These are phyloP conservation scores for Chlamydomonas sphaeroides DNA, from an alignment of 139 green algal genomes.

Conservation along the genomic window DNA sequence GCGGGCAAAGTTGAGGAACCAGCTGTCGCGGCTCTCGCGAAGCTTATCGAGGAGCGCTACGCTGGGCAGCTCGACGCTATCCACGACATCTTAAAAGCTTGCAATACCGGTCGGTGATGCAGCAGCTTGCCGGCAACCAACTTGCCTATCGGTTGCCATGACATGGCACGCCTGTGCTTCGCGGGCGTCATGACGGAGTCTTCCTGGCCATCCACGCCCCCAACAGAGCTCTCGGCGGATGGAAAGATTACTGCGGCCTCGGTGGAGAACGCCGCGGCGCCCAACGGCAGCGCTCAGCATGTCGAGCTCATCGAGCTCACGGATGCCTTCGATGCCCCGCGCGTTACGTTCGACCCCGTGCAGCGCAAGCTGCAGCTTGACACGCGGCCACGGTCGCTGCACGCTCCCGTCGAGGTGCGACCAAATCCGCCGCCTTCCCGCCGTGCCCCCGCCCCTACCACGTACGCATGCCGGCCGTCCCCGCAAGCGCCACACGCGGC, in stretches of 20 bases:
- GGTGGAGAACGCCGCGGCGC: neutral
- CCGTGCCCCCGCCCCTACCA: too few species aligned
- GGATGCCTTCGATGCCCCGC: constrained; percentile 68
- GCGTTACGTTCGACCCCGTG: constrained; percentile 72
- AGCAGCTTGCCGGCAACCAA: too few species aligned
- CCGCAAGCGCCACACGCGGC: too few species aligned
- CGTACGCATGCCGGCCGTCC: too few species aligned
- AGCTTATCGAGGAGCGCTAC: constrained; percentile 25
- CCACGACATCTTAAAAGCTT: neutral
- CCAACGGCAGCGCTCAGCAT: neutral
- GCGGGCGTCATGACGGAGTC: too few species aligned
- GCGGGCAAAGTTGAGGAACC: constrained; percentile 13
- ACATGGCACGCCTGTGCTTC: too few species aligned
- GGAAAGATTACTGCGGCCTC: constrained; percentile 13
- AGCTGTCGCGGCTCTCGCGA: constrained; percentile 4
- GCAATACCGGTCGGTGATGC: constrained; percentile 7
- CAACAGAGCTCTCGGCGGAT: constrained; percentile 21
- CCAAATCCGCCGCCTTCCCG: too few species aligned
- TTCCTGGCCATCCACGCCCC: too few species aligned
- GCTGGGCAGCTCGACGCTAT: constrained; percentile 18
- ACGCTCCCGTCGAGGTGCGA: constrained; percentile 43
- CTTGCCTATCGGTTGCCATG: too few species aligned
- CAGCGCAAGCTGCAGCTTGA: constrained; percentile 62
- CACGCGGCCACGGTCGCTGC: constrained; percentile 43
- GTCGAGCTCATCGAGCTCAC: constrained; percentile 59